Evolutionary conservation across 1,139 yeast species (phyloP), one percentile per base, ranked within the genome.

Genomic region (Debaryomyces subglobosus): DNA sequence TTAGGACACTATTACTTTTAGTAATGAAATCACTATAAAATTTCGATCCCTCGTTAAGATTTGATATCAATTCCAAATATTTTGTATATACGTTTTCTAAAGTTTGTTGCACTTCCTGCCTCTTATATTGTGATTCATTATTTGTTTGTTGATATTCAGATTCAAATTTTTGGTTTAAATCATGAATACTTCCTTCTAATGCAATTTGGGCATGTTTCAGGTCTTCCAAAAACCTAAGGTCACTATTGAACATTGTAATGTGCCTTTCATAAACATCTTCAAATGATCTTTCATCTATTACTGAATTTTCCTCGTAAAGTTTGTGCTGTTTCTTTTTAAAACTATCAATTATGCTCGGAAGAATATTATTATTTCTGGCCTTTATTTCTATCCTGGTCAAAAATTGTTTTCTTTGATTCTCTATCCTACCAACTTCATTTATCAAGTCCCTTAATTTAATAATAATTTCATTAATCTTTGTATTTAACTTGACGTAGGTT

Each of bases 21-120:
- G 66, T 68, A 27, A 80, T 69, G 51, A 89, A 80, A 48, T 84
- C 86, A 44, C 75, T 75, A 66, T 91, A 91, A 62, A 90, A 91
- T 48, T 77, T 76, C 0, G 81, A 61, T 0, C 96, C 97, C 56
- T 87, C 89, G 35, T 78, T 78, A 36, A 90, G 63, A 58, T 89
- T 87, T 15, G 76, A 69, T 18, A 78, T 64, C 6, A 89, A 69
- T 56, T 85, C 90, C 38, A 73, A 63, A 58, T 74, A 88, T 50
- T 79, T 77, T 27, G 74, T 65, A 57, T 76, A 82, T 0, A 81
- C 82, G 3, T 70, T 64, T 49, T 86, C 89, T 24, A 89, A 63
- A 2, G 66, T 68, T 49, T 82, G 85, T 39, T 88, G 64, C 1
- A 79, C 78, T 29, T 70, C 68, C 47, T 78, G 80, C 30, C 92